phyloP scores from a whole-genome alignment of 345 rosid genomes.

The Salix koriyanagi region DNA sequence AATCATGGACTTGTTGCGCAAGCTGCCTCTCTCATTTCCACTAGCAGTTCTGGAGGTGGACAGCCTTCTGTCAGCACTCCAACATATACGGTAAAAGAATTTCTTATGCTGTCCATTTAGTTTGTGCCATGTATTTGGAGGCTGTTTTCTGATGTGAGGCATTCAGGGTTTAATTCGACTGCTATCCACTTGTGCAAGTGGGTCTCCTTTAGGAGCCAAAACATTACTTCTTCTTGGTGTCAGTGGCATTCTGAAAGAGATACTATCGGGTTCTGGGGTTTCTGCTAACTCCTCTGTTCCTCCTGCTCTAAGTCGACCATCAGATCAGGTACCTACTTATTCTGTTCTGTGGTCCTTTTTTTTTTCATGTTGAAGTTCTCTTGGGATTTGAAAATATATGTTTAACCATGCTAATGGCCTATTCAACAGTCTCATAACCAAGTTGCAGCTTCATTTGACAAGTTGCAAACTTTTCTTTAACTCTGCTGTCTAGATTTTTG shows the following conservation, averaged over 20 bases:
- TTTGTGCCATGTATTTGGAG: conserved; percentile 4
- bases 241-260: conserved; percentile 90
- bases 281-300: conserved; percentile 79
- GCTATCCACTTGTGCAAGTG: conserved; percentile 96
- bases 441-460: neutral
- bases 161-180: conserved; percentile 90
- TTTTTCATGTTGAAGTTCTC: neutral
- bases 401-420: neutral
- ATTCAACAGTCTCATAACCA: neutral
- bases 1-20: conserved; percentile 94
- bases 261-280: conserved; percentile 80
- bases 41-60: conserved; percentile 88
- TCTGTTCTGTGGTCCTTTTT: neutral
- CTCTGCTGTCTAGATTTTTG: conserved; percentile 63
- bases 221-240: conserved; percentile 90
- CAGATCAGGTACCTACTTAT: conserved; percentile 75
- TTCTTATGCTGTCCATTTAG: neutral
- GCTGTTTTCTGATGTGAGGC: conserved; percentile 27
- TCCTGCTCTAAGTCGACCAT: conserved; percentile 86
- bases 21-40: conserved; percentile 93
- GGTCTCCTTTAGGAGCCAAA: conserved; percentile 89
- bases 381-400: neutral
- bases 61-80: conserved; percentile 89
- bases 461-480: neutral
- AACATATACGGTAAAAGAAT: conserved; percentile 73